Evolutionary conservation across 1,139 yeast species (phyloP).

Genomic region (Hemisphaericaspora subhashii): DNA sequence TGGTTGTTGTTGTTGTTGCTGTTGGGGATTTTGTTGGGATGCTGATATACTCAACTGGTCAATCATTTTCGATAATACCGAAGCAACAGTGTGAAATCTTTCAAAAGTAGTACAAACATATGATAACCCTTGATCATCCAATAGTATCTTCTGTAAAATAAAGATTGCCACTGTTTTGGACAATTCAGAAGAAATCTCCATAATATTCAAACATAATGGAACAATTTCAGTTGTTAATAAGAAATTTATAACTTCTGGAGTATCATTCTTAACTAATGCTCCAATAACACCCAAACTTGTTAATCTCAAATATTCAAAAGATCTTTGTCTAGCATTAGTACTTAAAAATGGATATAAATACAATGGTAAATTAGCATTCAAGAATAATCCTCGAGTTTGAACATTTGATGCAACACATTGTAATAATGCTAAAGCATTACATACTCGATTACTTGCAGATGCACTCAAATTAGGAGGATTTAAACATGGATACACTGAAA

Average conservation of each 20-base stretch:
- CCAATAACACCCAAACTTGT: slow-evolving; percentile 97
- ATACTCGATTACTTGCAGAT: slow-evolving; percentile 87
- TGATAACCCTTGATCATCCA: slow-evolving; percentile 87
- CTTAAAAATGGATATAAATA: slow-evolving; percentile 91
- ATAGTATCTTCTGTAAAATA: slow-evolving; percentile 85
- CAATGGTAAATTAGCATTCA: slow-evolving; percentile 88
- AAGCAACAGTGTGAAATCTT: slow-evolving; percentile 90
- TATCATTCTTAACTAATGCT: slow-evolving; percentile 92
- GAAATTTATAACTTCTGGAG: slow-evolving; percentile 91
- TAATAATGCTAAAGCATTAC: slow-evolving; percentile 89
- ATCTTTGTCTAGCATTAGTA: slow-evolving; percentile 86
- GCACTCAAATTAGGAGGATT: slow-evolving; percentile 87
- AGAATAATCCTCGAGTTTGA: slow-evolving; percentile 80
- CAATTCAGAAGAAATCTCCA: slow-evolving; percentile 93
- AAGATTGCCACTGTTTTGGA: slow-evolving; percentile 96
- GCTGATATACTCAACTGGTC: slow-evolving; percentile 56
- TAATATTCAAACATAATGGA: slow-evolving; percentile 88
- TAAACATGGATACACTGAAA: slow-evolving; percentile 83
- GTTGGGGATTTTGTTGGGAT: slow-evolving; percentile 19
- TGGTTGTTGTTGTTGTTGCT: slow-evolving; percentile 26
- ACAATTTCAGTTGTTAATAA: slow-evolving; percentile 91
- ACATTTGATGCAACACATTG: slow-evolving; percentile 97
- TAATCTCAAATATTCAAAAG: slow-evolving; percentile 88
- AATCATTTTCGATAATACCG: slow-evolving; percentile 86
- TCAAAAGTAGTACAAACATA: slow-evolving; percentile 95